Percentiles rank a stretch among this genome's conserved stretches.
Conservation (phyloP, 225 moss, liverwort and hornwort genomes). For the Thuidium tamariscinum region DNA sequence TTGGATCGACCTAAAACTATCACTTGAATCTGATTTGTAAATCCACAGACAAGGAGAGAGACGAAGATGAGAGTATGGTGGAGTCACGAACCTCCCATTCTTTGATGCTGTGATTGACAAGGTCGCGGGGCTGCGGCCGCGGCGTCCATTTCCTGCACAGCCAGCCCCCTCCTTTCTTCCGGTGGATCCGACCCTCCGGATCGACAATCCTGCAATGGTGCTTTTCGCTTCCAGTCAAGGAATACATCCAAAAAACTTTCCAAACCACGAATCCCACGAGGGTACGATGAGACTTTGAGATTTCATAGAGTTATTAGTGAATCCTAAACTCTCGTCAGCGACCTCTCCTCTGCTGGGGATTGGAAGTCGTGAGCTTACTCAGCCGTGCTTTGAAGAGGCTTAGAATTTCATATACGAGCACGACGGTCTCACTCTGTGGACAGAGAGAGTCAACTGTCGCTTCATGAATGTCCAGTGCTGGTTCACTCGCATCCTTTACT, state of each 20-base stretch:
- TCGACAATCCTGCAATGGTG: constrained; percentile 35
- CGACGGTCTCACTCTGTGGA: constrained; percentile 3
- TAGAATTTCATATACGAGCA: neutral
- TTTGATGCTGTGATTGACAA: constrained; percentile 38
- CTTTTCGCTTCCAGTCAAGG: constrained; percentile 26
- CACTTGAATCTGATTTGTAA: neutral
- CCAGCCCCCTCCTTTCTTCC: constrained; percentile 48
- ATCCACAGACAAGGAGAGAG: neutral
- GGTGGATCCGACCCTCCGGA: constrained; percentile 26
- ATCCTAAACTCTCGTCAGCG: neutral
- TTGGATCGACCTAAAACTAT: neutral
- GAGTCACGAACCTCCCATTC: constrained; percentile 40
- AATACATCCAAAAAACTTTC: constrained; percentile 1
- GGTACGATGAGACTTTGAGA: neutral
- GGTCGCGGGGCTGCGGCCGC: constrained; percentile 35
- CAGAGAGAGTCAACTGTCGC: neutral
- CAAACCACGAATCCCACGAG: neutral
- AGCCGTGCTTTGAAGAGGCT: neutral
- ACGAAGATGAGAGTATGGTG: neutral
- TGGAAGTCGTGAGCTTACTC: neutral
- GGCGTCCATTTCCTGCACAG: constrained; percentile 38
- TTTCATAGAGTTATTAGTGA: neutral
- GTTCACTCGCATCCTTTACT: constrained; percentile 4
- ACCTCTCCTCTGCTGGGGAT: neutral
- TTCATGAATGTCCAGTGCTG: neutral